These are phyloP conservation scores for Bipolaris victoriae DNA, from an alignment of 2,329 filamentous ascomycete genomes.

Conservation along the genomic window DNA sequence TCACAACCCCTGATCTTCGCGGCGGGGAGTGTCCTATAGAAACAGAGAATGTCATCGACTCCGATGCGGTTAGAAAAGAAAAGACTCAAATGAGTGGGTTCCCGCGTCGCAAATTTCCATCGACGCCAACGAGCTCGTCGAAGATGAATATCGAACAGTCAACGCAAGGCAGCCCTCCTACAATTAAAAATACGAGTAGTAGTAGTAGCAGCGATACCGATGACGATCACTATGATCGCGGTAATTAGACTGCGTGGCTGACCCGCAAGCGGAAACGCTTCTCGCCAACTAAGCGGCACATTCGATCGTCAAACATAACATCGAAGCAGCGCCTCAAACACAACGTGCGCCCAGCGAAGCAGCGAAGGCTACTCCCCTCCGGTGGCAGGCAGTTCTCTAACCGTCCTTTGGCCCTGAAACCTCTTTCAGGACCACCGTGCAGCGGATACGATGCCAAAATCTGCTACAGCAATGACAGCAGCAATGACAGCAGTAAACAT, in stretches of 20 bases:
- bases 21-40: slow-evolving; percentile 9
- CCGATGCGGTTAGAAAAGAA: neutral
- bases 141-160: slow-evolving; percentile 13
- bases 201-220: slow-evolving; percentile 14
- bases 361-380: slow-evolving; percentile 1
- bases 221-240: slow-evolving; percentile 6
- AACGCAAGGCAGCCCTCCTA: slow-evolving; percentile 14
- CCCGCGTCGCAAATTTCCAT: slow-evolving; percentile 4
- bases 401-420: neutral
- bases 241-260: slow-evolving; percentile 10
- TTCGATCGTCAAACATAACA: neutral
- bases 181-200: slow-evolving; percentile 9
- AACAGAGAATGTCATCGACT: slow-evolving; percentile 1
- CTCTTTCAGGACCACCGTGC: neutral
- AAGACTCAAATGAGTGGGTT: slow-evolving; percentile 14
- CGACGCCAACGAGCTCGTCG: slow-evolving; percentile 13
- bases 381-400: neutral
- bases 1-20: slow-evolving; percentile 9
- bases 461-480: slow-evolving; percentile 2
- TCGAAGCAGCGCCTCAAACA: slow-evolving; percentile 5
- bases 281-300: slow-evolving; percentile 1
- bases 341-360: neutral
- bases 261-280: slow-evolving; percentile 16
- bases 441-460: slow-evolving; percentile 5
- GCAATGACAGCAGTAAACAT: neutral